Evolutionary conservation across 257 asterid species (phyloP), one percentile per base, ranked within the genome.

Genomic region (Jaltomata sinuosa): DNA sequence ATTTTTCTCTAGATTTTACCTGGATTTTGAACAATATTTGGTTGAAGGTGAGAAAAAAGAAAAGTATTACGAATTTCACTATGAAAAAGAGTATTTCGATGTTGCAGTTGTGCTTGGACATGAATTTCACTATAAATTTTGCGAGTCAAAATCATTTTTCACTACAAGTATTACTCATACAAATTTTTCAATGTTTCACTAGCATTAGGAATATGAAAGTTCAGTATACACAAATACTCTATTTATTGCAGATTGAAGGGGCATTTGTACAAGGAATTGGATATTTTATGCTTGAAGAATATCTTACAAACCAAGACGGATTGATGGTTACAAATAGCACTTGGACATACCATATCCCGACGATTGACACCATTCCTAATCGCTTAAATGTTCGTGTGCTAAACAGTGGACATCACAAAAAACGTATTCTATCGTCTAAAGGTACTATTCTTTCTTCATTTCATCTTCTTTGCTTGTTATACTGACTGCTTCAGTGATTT

Each of bases 181-280:
- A 59, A 10, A 59, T 3, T 22, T 22, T 59, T 59, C 34, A 10
- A 59, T 25, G 68, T 59, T 59, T 59, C 67, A 59, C 68, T 27
- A 22, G 32, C 25, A 53, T 16, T 18, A 53, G 22, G 8, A 53
- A 53, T 53, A 53, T 18, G 8, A 22, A 8, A 57, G 65, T 57
- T 57, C 65, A 57, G 65, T 57, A 21, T 57, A 18, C 9, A 6
- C 9, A 18, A 53, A 53, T 12, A 49, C 53, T 49, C 18, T 49
- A 12, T 49, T 29, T 29, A 11, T 52, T 49, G 31, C 91, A 94
- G 97, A 92, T 92, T 83, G 98, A 94, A 89, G 98, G 97, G 42
- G 94, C 98, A 54, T 94, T 92, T 78, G 94, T 94, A 12, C 95
- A 93, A 90, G 98, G 98, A 52, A 77, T 94, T 11, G 98, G 98